phyloP scores from a whole-genome alignment of 2,329 filamentous ascomycete species.

The Colletotrichum musae region DNA sequence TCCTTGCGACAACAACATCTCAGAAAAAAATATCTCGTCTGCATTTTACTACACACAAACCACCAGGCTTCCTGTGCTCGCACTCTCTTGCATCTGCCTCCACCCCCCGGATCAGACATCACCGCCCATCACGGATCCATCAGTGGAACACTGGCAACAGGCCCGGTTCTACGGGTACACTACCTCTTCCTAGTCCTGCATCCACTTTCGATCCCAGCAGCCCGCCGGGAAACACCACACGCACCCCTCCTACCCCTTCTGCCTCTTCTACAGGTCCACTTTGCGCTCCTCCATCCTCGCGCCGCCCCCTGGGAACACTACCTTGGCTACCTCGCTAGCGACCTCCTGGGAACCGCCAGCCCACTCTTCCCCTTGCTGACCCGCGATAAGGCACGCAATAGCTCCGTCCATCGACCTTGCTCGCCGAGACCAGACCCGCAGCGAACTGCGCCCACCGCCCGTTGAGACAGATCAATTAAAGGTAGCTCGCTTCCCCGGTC shows the following conservation, averaged over 20 bases:
- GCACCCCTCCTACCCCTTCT: slow-evolving; percentile 20
- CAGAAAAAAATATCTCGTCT: slow-evolving; percentile 7
- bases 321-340: slow-evolving; percentile 40
- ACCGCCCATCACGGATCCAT: slow-evolving; percentile 24
- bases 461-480: slow-evolving; percentile 51
- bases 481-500: slow-evolving; percentile 47
- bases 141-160: slow-evolving; percentile 35
- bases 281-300: slow-evolving; percentile 29
- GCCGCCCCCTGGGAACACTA: slow-evolving; percentile 35
- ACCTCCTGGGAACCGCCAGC: slow-evolving; percentile 34
- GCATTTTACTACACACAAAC: slow-evolving; percentile 7
- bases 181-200: slow-evolving; percentile 29
- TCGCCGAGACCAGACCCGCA: slow-evolving; percentile 37
- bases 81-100: background rate
- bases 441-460: slow-evolving; percentile 33
- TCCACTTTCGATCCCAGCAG: slow-evolving; percentile 35
- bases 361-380: slow-evolving; percentile 41
- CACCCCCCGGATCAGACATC: background rate
- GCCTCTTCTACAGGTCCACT: slow-evolving; percentile 35
- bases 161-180: slow-evolving; percentile 29
- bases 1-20: slow-evolving; percentile 39
- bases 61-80: slow-evolving; percentile 13
- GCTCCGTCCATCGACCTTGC: slow-evolving; percentile 39
- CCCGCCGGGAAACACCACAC: slow-evolving; percentile 33
- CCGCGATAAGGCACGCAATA: slow-evolving; percentile 42